phyloP scores from a whole-genome alignment of 2,329 filamentous ascomycete genomes.

The Venturia oleaginea region DNA sequence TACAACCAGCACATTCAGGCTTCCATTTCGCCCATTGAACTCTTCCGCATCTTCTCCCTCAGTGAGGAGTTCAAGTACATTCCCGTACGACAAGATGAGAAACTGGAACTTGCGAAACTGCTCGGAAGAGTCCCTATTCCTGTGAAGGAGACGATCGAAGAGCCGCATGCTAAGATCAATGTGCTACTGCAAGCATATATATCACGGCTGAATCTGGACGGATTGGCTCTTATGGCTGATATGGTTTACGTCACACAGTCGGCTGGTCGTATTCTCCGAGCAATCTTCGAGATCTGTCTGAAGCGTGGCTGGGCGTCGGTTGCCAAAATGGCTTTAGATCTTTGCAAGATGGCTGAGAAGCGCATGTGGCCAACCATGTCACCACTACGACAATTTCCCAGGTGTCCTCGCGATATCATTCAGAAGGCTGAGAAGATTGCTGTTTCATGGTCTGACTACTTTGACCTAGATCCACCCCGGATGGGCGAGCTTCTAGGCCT shows the following conservation, averaged over 20 bases:
- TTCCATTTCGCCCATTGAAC: slow-evolving; percentile 83
- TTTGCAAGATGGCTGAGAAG: slow-evolving; percentile 99
- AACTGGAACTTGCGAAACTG: slow-evolving; percentile 88
- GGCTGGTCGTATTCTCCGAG: slow-evolving; percentile 87
- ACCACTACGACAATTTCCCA: slow-evolving; percentile 80
- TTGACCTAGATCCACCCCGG: slow-evolving; percentile 88
- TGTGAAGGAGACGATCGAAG: slow-evolving; percentile 95
- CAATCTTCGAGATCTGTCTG: slow-evolving; percentile 93
- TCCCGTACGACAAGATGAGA: slow-evolving; percentile 93
- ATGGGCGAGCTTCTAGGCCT: slow-evolving; percentile 93
- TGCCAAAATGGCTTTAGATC: slow-evolving; percentile 80
- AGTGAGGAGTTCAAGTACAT: slow-evolving; percentile 99
- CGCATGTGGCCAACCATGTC: slow-evolving; percentile 99
- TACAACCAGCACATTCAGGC: slow-evolving; percentile 95
- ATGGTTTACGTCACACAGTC: slow-evolving; percentile 98
- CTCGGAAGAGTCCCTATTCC: slow-evolving; percentile 85
- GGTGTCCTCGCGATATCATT: slow-evolving; percentile 74
- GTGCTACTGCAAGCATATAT: slow-evolving; percentile 95
- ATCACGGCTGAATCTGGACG: slow-evolving; percentile 85
- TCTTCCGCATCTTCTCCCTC: slow-evolving; percentile 92
- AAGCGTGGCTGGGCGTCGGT: slow-evolving; percentile 95
- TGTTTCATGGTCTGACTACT: slow-evolving; percentile 87
- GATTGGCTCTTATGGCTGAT: slow-evolving; percentile 92
- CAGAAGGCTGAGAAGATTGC: slow-evolving; percentile 92
- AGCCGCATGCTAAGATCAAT: slow-evolving; percentile 96